These are phyloP conservation scores for Bryopsis sp. DNA, from an alignment of 139 green algal genomes.

Conservation along the genomic window DNA sequence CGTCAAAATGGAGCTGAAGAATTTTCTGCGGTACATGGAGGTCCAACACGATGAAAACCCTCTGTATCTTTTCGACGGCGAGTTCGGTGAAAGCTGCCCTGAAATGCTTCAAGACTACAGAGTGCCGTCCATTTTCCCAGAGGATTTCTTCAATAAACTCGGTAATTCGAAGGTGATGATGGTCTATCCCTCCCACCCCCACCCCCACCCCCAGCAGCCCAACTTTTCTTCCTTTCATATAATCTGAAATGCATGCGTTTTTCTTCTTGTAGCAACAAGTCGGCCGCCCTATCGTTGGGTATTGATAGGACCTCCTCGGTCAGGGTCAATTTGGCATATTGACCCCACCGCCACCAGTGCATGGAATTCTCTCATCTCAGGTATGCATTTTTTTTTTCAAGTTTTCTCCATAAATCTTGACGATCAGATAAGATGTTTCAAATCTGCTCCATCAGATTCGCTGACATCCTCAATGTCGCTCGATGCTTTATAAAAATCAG, in stretches of 20 bases:
- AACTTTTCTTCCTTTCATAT: too few species aligned
- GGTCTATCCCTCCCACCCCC: too few species aligned
- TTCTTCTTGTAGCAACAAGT: not conserved
- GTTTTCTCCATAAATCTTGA: too few species aligned
- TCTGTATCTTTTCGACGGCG: conserved; percentile 78
- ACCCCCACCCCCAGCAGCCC: too few species aligned
- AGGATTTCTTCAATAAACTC: conserved; percentile 54
- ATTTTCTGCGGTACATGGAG: not conserved
- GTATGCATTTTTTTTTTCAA: not conserved
- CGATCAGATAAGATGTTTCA: too few species aligned
- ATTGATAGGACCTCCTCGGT: conserved; percentile 75
- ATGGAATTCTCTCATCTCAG: conserved; percentile 87
- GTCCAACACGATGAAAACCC: conserved; percentile 28
- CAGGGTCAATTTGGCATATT: conserved; percentile 64
- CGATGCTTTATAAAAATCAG: not conserved
- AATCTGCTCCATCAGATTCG: too few species aligned
- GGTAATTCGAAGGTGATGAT: not conserved
- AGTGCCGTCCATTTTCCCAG: conserved; percentile 37
- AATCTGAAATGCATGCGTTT: not conserved
- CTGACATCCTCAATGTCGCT: not conserved
- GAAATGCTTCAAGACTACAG: conserved; percentile 50
- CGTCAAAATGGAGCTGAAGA: conserved; percentile 5
- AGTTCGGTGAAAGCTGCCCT: conserved; percentile 13
- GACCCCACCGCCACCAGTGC: conserved; percentile 89
- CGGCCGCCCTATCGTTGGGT: conserved; percentile 64